Evolutionary conservation across 768 basidiomycete genomes (phyloP).

Genomic region (Suillus bovinus): DNA sequence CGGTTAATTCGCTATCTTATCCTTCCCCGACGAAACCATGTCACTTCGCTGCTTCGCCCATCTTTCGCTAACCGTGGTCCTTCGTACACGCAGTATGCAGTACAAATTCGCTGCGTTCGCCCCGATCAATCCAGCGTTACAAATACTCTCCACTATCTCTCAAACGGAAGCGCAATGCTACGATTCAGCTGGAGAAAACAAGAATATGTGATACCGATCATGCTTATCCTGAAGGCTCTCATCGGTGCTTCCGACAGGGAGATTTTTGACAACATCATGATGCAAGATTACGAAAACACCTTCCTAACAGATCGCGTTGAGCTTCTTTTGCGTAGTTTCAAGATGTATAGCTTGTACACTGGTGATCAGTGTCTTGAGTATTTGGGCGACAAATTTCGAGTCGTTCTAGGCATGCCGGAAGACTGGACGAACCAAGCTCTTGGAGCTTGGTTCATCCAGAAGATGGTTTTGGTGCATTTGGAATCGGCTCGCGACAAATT

Average conservation of each 20-base stretch:
- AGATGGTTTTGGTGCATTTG: constrained; percentile 89
- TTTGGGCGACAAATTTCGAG: constrained; percentile 94
- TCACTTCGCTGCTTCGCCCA: constrained; percentile 87
- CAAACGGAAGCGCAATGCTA: constrained; percentile 94
- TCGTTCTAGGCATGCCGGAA: constrained; percentile 87
- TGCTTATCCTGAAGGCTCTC: constrained; percentile 93
- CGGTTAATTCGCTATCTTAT: constrained; percentile 97
- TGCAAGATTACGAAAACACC: constrained; percentile 96
- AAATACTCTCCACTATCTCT: constrained; percentile 96
- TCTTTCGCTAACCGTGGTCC: constrained; percentile 92
- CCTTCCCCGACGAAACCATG: constrained; percentile 93
- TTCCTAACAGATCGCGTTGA: constrained; percentile 98
- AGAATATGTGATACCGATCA: constrained; percentile 97
- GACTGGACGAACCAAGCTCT: constrained; percentile 87
- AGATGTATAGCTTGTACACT: constrained; percentile 85
- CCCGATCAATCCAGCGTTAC: constrained; percentile 92
- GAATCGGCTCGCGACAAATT: constrained; percentile 90
- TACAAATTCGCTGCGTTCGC: constrained; percentile 93
- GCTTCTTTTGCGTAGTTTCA: constrained; percentile 91
- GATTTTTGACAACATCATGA: constrained; percentile 94
- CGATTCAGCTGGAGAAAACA: constrained; percentile 97
- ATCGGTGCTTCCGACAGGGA: constrained; percentile 91
- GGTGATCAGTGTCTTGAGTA: constrained; percentile 92
- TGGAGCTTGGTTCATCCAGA: constrained; percentile 81
- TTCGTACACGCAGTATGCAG: constrained; percentile 91